A percentile compares a stretch with the other conserved stretches of the same genome.
phyloP scores from a whole-genome alignment of 169 alveolate species.

The Eimeria maxima region DNA sequence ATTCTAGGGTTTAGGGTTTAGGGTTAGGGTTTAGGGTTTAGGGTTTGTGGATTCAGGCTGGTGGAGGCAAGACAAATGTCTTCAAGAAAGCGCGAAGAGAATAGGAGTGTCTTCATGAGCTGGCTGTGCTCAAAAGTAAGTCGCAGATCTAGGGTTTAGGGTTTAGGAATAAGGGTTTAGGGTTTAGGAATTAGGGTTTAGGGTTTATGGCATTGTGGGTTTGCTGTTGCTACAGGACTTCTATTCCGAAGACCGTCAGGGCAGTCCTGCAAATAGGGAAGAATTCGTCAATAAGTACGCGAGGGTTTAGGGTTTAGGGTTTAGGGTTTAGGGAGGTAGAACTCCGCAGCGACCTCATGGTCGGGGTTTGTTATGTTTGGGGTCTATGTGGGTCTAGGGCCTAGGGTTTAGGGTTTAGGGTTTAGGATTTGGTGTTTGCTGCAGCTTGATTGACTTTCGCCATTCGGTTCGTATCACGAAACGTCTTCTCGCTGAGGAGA shows the following conservation, averaged over 20 bases:
- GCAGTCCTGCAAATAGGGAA: slow-evolving; percentile 14
- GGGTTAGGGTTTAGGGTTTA: slow-evolving; percentile 30
- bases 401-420: slow-evolving; percentile 31
- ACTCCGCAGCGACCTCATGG: no score
- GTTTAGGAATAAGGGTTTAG: slow-evolving; percentile 36
- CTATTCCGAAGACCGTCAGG: slow-evolving; percentile 55
- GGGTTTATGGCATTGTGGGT: slow-evolving; percentile 25
- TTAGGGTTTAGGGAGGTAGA: not conserved
- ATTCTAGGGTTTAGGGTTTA: no score
- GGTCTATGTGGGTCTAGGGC: slow-evolving; percentile 3
- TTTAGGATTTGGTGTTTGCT: slow-evolving; percentile 14
- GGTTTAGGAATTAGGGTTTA: slow-evolving; percentile 16
- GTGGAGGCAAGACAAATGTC: slow-evolving; percentile 53
- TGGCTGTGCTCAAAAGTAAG: slow-evolving; percentile 48
- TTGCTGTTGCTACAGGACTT: slow-evolving; percentile 2
- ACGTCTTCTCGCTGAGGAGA: slow-evolving; percentile 47
- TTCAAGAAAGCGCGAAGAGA: slow-evolving; percentile 36
- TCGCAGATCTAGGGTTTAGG: slow-evolving; percentile 12
- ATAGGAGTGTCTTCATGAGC: slow-evolving; percentile 14
- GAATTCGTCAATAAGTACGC: slow-evolving; percentile 35
- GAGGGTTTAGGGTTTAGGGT: slow-evolving; percentile 46
- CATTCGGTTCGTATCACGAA: slow-evolving; percentile 24
- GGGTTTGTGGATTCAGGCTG: slow-evolving; percentile 9
- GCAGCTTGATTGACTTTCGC: not conserved
- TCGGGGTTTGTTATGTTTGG: not conserved